Percentiles rank a stretch among this genome's conserved stretches.
Evolutionary conservation across 768 basidiomycete species (phyloP).

Genomic region (Tulasnella sp.): DNA sequence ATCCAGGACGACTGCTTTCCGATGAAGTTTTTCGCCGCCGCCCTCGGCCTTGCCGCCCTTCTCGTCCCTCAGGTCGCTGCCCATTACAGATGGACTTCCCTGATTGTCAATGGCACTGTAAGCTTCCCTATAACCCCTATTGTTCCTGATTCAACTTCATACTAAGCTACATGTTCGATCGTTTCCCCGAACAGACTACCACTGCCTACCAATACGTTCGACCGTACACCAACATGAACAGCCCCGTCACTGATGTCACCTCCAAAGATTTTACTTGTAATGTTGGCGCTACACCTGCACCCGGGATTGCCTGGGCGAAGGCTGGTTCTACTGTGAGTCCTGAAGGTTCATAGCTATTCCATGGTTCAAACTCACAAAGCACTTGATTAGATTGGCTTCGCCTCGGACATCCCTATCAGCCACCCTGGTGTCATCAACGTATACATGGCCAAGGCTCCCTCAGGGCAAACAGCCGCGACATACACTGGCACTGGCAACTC

Average conservation of each 20-base stretch:
- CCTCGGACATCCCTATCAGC: constrained; percentile 19
- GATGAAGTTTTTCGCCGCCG: neutral
- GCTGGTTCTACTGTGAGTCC: neutral
- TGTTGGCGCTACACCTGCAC: neutral
- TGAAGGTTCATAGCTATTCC: neutral
- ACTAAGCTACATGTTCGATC: neutral
- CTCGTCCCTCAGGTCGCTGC: neutral
- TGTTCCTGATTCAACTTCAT: too few species aligned
- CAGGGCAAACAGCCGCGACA: constrained; percentile 6
- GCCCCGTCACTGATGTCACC: constrained; percentile 4
- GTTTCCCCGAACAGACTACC: neutral
- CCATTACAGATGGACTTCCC: constrained; percentile 9
- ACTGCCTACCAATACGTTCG: neutral
- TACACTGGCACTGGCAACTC: constrained; percentile 2
- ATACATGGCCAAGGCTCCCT: constrained; percentile 10
- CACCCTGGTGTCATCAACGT: constrained; percentile 16
- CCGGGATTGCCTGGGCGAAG: neutral
- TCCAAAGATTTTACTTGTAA: constrained; percentile 8
- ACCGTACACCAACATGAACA: constrained; percentile 12
- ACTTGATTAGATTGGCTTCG: constrained; percentile 27
- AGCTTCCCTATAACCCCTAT: neutral
- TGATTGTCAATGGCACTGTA: constrained; percentile 9
- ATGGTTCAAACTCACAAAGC: neutral
- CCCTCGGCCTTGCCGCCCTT: neutral
- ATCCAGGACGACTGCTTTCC: neutral